These are phyloP conservation scores for Glomus cerebriforme DNA, from an alignment of 192 early-diverging fungal genomes.

Conservation along the genomic window DNA sequence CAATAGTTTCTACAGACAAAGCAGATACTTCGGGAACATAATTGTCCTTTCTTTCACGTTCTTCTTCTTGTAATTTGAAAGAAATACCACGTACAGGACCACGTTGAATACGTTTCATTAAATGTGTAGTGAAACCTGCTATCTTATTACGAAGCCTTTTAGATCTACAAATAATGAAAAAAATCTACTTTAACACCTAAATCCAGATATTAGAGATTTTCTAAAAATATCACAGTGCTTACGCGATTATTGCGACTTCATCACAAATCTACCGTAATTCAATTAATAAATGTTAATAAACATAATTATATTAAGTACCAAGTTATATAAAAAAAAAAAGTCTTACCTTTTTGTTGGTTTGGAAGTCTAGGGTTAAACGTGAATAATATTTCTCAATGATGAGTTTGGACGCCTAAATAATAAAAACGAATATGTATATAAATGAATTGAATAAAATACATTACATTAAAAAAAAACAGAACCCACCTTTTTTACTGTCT, in stretches of 20 bases:
- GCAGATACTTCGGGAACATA: conserved; percentile 99
- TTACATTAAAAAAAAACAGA: background rate
- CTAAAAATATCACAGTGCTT: background rate
- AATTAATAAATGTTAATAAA: background rate
- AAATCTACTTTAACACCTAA: background rate
- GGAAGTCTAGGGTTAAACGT: conserved; percentile 97
- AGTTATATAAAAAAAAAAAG: conserved; percentile 38
- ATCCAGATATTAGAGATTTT: background rate
- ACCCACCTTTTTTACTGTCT: conserved; percentile 93
- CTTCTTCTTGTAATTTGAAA: conserved; percentile 99
- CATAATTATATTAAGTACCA: background rate
- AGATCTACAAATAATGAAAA: conserved; percentile 41
- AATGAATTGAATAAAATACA: background rate
- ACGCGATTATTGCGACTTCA: conserved; percentile 96
- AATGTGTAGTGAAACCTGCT: conserved; percentile 99
- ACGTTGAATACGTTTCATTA: conserved; percentile 99
- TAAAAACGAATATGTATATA: background rate
- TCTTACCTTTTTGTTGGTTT: conserved; percentile 99
- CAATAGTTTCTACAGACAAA: conserved; percentile 85
- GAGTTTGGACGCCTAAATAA: conserved; percentile 84
- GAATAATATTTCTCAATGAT: conserved; percentile 99
- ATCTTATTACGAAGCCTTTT: conserved; percentile 99
- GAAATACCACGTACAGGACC: conserved; percentile 99
- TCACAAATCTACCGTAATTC: conserved; percentile 17
- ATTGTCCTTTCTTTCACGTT: conserved; percentile 99